These are phyloP conservation scores for Quercus berberidifolia DNA, from an alignment of 306 rosid species.

Conservation along the genomic window DNA sequence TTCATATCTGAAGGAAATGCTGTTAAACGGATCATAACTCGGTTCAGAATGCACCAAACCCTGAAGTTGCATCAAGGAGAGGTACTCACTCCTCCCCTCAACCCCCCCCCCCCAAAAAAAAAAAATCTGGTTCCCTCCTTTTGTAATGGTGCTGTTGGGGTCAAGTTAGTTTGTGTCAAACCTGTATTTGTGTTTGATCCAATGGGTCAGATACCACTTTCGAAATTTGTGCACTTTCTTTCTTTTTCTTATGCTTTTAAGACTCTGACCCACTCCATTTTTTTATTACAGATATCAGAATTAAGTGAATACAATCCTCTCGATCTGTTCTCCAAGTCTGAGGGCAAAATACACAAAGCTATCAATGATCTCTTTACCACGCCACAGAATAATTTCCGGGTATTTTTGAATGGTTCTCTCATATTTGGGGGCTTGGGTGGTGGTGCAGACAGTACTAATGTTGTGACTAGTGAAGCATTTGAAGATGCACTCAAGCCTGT, in stretches of 20 bases:
- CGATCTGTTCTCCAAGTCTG: constrained; percentile 80
- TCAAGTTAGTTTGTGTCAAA: neutral
- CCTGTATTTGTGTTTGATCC: neutral
- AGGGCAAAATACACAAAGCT: constrained; percentile 75
- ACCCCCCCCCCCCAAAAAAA: too few species aligned
- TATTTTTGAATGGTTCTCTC: constrained; percentile 78
- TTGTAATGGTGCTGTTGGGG: neutral
- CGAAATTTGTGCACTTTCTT: neutral
- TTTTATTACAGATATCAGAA: constrained; percentile 56
- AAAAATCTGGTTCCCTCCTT: too few species aligned
- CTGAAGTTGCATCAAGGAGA: constrained; percentile 80
- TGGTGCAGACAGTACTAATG: constrained; percentile 55
- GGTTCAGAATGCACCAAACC: constrained; percentile 93
- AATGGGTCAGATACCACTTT: neutral
- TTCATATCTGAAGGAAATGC: constrained; percentile 68
- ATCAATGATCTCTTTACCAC: constrained; percentile 70
- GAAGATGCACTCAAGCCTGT: constrained; percentile 75
- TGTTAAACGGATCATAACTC: constrained; percentile 59
- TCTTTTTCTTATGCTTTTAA: neutral
- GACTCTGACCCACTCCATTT: constrained; percentile 14
- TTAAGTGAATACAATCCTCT: constrained; percentile 81
- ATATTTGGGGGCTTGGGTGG: constrained; percentile 85
- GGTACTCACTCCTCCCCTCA: constrained; percentile 25
- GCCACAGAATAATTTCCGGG: constrained; percentile 96
- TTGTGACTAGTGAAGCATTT: constrained; percentile 53